phyloP scores from a whole-genome alignment of 2,329 filamentous ascomycete genomes.

The Stemphylium lycopersici region DNA sequence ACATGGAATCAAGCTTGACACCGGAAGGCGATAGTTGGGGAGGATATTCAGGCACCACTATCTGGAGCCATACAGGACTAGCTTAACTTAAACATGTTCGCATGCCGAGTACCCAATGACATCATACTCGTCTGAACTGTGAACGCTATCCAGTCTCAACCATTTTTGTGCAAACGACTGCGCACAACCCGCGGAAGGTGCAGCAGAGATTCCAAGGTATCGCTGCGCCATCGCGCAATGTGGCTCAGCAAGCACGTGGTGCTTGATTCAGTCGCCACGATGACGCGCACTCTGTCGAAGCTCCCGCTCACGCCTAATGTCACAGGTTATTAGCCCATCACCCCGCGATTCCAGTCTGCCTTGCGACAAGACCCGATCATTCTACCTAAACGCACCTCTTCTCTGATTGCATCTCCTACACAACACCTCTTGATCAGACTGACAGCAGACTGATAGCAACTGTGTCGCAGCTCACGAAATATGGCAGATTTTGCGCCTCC shows the following conservation, averaged over 20 bases:
- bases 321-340: constrained; percentile 20
- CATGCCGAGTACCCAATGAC: neutral
- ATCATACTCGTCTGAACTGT: neutral
- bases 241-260: constrained; percentile 24
- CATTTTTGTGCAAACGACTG: neutral
- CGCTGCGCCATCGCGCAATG: neutral
- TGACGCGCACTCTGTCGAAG: constrained; percentile 25
- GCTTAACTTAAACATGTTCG: neutral
- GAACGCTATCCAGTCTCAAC: neutral
- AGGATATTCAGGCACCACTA: neutral
- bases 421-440: neutral
- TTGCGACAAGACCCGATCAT: constrained; percentile 5
- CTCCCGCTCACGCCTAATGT: constrained; percentile 11
- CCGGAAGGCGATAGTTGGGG: neutral
- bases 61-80: neutral
- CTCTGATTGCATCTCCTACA: too few species aligned
- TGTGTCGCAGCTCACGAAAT: neutral
- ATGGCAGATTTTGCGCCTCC: constrained; percentile 48
- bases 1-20: too few species aligned
- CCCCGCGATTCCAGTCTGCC: constrained; percentile 13
- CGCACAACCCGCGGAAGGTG: neutral
- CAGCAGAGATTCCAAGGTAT: neutral
- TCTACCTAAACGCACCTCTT: neutral
- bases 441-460: neutral
- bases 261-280: constrained; percentile 22